Conservation (phyloP, 192 early-diverging fungal genomes). For the Coemansia sp. region DNA sequence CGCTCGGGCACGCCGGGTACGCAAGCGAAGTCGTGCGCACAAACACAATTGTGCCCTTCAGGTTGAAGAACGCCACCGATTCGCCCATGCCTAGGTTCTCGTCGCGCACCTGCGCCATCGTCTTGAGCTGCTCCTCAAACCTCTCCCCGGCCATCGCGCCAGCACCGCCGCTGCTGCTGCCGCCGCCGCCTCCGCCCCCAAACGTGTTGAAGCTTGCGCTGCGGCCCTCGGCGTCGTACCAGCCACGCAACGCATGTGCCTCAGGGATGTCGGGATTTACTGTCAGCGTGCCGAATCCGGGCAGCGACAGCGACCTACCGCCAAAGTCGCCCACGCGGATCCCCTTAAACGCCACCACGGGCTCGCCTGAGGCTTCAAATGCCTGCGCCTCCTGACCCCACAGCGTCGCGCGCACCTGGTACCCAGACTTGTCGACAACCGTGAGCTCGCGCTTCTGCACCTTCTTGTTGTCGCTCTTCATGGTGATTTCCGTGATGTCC, state of each 20-base stretch:
- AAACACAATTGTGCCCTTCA: conserved; percentile 72
- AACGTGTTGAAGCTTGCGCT: conserved; percentile 40
- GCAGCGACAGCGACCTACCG: conserved; percentile 65
- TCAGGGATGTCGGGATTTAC: conserved; percentile 80
- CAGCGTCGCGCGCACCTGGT: conserved; percentile 75
- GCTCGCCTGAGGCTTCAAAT: conserved; percentile 55
- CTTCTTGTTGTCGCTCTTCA: conserved; percentile 50
- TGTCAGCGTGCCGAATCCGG: conserved; percentile 49
- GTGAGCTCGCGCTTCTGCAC: conserved; percentile 82
- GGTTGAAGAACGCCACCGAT: conserved; percentile 72
- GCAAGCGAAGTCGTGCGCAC: conserved; percentile 69
- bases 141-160: conserved; percentile 14
- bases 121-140: conserved; percentile 60
- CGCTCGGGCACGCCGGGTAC: conserved; percentile 85
- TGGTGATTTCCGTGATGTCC: conserved; percentile 63
- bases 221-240: conserved; percentile 56
- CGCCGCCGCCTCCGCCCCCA: conserved; percentile 22
- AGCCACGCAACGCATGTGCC: conserved; percentile 70
- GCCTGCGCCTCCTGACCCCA: conserved; percentile 84
- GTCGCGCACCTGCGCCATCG: conserved; percentile 66
- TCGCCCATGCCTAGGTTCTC: conserved; percentile 70
- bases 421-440: conserved; percentile 76
- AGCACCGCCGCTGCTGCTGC: conserved; percentile 23
- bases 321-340: conserved; percentile 87
- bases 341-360: conserved; percentile 85